A percentile compares a stretch with the other conserved stretches of the same genome.
phyloP scores from a whole-genome alignment of 2,329 filamentous ascomycete genomes.

The Phialocephala sp. region DNA sequence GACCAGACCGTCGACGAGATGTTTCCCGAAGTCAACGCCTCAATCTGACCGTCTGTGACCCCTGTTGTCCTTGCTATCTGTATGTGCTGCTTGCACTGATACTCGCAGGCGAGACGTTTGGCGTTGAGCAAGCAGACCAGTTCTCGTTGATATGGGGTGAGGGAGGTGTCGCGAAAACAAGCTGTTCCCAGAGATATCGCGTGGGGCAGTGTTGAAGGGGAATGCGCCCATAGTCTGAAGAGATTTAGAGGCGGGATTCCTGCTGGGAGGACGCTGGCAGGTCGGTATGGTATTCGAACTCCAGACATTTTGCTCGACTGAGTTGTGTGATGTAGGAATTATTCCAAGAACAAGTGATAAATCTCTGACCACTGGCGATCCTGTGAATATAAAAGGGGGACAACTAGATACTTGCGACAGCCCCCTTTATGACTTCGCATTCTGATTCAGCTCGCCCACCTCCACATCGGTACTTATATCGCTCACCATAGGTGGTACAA shows the following conservation, averaged over 20 bases:
- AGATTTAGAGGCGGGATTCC: conserved; percentile 35
- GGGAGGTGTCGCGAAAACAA: conserved; percentile 35
- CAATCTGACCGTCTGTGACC: conserved; percentile 30
- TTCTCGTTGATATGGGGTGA: conserved; percentile 32
- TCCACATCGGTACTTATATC: conserved; percentile 13
- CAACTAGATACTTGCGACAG: not conserved
- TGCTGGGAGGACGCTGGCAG: conserved; percentile 30
- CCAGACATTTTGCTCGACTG: conserved; percentile 25
- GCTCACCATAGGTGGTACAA: conserved; percentile 7
- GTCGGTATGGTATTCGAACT: conserved; percentile 32
- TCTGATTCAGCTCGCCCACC: conserved; percentile 12
- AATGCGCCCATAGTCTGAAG: conserved; percentile 34
- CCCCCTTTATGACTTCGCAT: conserved; percentile 15
- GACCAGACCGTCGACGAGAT: conserved; percentile 30
- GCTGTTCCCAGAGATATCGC: conserved; percentile 34
- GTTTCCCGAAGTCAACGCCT: conserved; percentile 29
- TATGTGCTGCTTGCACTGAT: conserved; percentile 36
- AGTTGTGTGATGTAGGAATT: not conserved
- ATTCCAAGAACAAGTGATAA: conserved; percentile 2
- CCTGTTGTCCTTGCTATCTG: conserved; percentile 28
- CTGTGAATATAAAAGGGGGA: not conserved
- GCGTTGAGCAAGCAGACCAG: conserved; percentile 33
- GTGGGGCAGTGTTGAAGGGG: conserved; percentile 36
- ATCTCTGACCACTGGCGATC: not conserved
- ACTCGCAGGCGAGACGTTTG: conserved; percentile 31